Conservation (phyloP, 192 early-diverging fungal species). For the Entophlyctis luteolus region DNA sequence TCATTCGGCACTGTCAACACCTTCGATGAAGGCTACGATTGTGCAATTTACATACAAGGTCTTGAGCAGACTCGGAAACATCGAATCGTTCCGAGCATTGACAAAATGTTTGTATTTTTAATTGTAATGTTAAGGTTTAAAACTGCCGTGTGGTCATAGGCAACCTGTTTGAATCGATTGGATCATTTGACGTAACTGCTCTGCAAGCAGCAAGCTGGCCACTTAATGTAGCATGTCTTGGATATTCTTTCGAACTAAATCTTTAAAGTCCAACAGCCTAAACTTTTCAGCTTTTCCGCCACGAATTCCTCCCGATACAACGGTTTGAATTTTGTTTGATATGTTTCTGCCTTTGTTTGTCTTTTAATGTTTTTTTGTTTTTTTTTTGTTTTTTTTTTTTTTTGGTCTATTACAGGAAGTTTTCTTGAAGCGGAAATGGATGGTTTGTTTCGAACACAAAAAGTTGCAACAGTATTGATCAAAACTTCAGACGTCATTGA, state of each 20-base stretch:
- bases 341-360: not conserved
- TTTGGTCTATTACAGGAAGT: not conserved
- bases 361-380: not conserved
- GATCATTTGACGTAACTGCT: not conserved
- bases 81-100: conserved; percentile 9
- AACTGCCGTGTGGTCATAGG: not conserved
- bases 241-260: not conserved
- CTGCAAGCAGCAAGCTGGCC: conserved; percentile 2
- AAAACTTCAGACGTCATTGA: not conserved
- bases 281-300: not conserved
- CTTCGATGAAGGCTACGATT: not conserved
- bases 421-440: conserved; percentile 3
- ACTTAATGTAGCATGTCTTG: not conserved
- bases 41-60: not conserved
- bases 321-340: not conserved
- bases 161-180: conserved; percentile 2
- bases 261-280: not conserved
- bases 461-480: not conserved
- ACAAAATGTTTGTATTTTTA: conserved; percentile 8
- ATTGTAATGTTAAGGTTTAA: not conserved
- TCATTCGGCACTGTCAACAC: not conserved
- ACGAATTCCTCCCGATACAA: not conserved
- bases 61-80: not conserved
- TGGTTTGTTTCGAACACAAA: not conserved
- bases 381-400: not conserved